Percentiles rank a stretch among this genome's conserved stretches.
Conservation (phyloP, 768 basidiomycete genomes). For the Xerocomellus intermedius region DNA sequence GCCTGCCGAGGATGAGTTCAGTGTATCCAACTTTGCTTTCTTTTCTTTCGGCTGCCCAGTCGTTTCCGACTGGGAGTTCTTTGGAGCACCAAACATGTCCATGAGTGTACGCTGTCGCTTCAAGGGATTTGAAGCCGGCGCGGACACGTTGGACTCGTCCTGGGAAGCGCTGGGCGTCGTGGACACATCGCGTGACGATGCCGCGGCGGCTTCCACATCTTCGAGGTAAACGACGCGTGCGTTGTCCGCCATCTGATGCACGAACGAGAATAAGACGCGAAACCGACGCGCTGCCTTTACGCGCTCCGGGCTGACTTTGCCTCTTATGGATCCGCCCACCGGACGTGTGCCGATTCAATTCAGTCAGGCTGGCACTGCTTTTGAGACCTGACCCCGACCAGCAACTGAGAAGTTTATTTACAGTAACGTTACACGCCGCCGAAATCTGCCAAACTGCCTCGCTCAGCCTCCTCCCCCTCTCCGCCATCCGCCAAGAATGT, state of each 20-base stretch:
- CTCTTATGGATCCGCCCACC: constrained; percentile 12
- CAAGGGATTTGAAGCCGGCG: constrained; percentile 21
- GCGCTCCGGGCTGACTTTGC: constrained; percentile 3
- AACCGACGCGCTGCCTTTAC: constrained; percentile 9
- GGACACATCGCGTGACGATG: constrained; percentile 10
- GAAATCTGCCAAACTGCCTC: constrained; percentile 61
- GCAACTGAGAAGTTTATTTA: background rate
- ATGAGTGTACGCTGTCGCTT: constrained; percentile 64
- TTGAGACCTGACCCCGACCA: constrained; percentile 2
- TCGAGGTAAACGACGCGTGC: constrained; percentile 42
- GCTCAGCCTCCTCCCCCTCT: constrained; percentile 76
- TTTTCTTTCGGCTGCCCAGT: constrained; percentile 39
- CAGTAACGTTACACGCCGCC: background rate
- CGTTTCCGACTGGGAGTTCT: constrained; percentile 25
- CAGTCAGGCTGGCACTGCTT: constrained; percentile 1
- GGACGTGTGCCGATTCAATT: background rate
- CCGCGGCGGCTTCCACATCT: constrained; percentile 38
- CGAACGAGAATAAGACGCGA: constrained; percentile 14
- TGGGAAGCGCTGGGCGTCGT: constrained; percentile 25
- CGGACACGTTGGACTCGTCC: constrained; percentile 15
- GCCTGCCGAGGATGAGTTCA: constrained; percentile 21
- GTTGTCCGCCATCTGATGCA: constrained; percentile 24
- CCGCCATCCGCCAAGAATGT: constrained; percentile 59
- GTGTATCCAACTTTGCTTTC: constrained; percentile 42
- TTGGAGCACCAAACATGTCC: constrained; percentile 55